Conservation (phyloP, 495 filamentous ascomycete genomes). For the Pyronema domesticum region DNA sequence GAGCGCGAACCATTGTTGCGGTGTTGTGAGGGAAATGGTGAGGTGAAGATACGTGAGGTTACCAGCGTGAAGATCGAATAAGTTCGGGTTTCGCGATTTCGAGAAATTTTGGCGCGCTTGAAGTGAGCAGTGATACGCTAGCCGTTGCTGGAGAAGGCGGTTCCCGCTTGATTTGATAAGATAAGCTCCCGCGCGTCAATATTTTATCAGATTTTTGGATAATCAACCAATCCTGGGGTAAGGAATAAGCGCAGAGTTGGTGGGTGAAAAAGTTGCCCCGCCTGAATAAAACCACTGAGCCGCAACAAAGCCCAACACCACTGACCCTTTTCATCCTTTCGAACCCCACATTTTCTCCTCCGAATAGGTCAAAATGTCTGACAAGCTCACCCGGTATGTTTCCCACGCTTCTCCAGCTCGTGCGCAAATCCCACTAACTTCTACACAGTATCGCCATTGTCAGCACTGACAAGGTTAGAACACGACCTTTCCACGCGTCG, state of each 20-base stretch:
- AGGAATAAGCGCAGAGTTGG: background rate
- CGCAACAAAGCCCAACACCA: background rate
- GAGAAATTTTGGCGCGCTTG: too few relatives aligned
- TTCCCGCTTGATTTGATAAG: too few relatives aligned
- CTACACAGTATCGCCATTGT: slow-evolving; percentile 83
- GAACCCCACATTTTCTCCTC: background rate
- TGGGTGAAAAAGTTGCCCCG: background rate
- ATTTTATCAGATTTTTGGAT: background rate
- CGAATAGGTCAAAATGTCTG: slow-evolving; percentile 39
- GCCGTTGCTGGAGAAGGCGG: too few relatives aligned
- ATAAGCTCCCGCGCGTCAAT: too few relatives aligned
- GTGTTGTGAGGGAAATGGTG: background rate
- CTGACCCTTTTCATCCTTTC: background rate
- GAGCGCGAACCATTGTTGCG: slow-evolving; percentile 62
- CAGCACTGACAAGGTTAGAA: slow-evolving; percentile 79
- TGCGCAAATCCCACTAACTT: background rate
- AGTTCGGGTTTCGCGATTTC: too few relatives aligned
- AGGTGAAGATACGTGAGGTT: background rate
- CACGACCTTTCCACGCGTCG: slow-evolving; percentile 4
- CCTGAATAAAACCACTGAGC: background rate
- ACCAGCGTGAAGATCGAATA: too few relatives aligned
- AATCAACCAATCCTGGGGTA: background rate
- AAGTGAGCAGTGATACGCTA: too few relatives aligned
- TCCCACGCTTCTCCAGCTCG: slow-evolving; percentile 25
- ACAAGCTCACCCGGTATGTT: slow-evolving; percentile 66